Percentiles rank a stretch among this genome's conserved stretches.
Conservation (phyloP, 139 green algal species). For the Auxenochlorella pyrenoidosa region DNA sequence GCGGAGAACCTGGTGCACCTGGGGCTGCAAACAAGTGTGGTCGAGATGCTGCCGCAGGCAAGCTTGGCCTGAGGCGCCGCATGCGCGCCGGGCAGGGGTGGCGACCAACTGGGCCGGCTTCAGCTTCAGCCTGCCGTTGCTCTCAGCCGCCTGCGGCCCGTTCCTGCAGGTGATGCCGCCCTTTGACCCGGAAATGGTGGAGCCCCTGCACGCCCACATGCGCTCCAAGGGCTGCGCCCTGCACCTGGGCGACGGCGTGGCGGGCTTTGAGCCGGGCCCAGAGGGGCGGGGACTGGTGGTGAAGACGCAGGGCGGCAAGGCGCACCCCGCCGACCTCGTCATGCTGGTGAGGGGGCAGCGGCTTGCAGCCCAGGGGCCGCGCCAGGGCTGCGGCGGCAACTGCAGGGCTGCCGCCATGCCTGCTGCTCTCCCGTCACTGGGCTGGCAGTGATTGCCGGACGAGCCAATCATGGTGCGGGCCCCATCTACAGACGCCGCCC, state of each 20-base stretch:
- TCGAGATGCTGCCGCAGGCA: slow-evolving; percentile 60
- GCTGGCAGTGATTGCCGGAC: too few species aligned
- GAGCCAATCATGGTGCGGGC: too few species aligned
- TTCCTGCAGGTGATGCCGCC: slow-evolving; percentile 62
- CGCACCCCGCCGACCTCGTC: slow-evolving; percentile 49
- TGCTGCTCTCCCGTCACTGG: too few species aligned
- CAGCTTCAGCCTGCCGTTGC: too few species aligned
- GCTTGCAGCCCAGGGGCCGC: too few species aligned
- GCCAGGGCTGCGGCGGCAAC: too few species aligned
- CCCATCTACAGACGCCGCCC: too few species aligned
- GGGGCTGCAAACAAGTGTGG: slow-evolving; percentile 51
- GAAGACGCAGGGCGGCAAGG: slow-evolving; percentile 44
- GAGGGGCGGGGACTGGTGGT: slow-evolving; percentile 47
- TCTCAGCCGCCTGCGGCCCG: too few species aligned
- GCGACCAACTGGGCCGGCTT: too few species aligned
- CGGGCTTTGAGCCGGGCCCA: slow-evolving; percentile 43
- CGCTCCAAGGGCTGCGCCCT: slow-evolving; percentile 26
- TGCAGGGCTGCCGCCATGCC: too few species aligned
- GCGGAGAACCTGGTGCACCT: slow-evolving; percentile 64
- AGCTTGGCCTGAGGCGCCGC: too few species aligned
- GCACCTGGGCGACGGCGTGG: slow-evolving; percentile 51
- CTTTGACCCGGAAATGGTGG: slow-evolving; percentile 60
- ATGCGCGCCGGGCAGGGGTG: too few species aligned
- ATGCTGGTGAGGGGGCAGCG: slow-evolving; percentile 56
- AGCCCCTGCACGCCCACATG: slow-evolving; percentile 49